phyloP scores from a whole-genome alignment of 2,329 filamentous ascomycete species.

The Aspergillus eucalypticola region DNA sequence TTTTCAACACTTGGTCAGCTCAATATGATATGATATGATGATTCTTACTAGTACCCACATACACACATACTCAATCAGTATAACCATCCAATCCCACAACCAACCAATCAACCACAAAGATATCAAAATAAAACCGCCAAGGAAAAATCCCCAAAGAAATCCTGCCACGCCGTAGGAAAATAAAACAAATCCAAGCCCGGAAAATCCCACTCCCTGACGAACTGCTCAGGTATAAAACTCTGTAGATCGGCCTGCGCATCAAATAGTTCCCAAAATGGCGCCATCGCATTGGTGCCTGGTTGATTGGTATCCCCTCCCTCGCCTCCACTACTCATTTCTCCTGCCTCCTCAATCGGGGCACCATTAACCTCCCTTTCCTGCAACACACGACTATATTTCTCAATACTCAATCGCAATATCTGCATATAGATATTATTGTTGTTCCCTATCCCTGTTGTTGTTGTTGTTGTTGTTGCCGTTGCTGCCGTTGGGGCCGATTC shows the following conservation, averaged over 20 bases:
- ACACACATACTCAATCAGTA: too few relatives aligned
- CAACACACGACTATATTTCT: constrained; percentile 53
- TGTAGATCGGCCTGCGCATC: constrained; percentile 52
- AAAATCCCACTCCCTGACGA: constrained; percentile 61
- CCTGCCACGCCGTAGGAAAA: constrained; percentile 50
- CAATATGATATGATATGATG: background rate
- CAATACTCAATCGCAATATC: constrained; percentile 51
- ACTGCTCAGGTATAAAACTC: constrained; percentile 56
- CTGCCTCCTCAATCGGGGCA: background rate
- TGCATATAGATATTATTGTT: constrained; percentile 46
- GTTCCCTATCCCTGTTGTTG: constrained; percentile 39
- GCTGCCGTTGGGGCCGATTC: background rate
- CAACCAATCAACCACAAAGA: background rate
- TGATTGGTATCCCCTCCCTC: constrained; percentile 12
- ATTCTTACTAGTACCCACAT: too few relatives aligned
- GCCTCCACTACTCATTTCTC: background rate
- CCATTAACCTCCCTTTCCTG: constrained; percentile 31
- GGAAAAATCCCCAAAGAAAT: constrained; percentile 50
- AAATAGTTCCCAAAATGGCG: constrained; percentile 37
- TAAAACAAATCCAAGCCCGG: constrained; percentile 56
- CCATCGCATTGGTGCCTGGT: background rate
- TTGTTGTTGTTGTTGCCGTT: constrained; percentile 37
- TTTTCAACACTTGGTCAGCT: background rate
- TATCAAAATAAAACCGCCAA: constrained; percentile 23
- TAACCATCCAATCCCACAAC: too few relatives aligned